Base-by-base conservation (phyloP, 2,329 filamentous ascomycete genomes). In the Cyphellophora europaea region DNA sequence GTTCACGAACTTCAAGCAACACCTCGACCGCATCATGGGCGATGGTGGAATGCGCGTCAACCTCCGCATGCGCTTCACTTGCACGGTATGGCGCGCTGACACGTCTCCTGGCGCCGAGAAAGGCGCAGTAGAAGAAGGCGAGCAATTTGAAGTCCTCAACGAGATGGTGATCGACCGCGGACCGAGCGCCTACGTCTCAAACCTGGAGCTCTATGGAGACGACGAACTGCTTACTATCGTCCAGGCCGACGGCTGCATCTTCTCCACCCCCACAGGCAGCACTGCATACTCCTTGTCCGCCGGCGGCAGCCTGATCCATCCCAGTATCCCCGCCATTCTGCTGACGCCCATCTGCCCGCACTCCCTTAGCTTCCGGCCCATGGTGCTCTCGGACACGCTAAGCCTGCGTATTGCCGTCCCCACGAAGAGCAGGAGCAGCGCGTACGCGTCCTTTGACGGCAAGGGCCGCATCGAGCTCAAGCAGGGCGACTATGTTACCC, bases 151-250 rank as follows among this genome's bases (percentile, higher is more conserved):
- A 63, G 89, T 98, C 13, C 77, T 98, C 45, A 98, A 98, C 61
- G 91, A 98, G 64, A 78, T 98, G 33, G 89, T 98, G 58, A 96
- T 98, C 51, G 91, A 98, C 63, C 84, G 91, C 41, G 91, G 91
- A 44, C 91, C 91, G 52, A 93, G 85, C 11, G 88, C 89, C 13
- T 98, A 96, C 56, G 89, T 98, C 40, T 96, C 89, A 28, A 93
- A 94, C 61, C 71, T 98, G 25, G 91, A 98, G 63, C 71, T 98
- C 8, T 96, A 93, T 57, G 91, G 88, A 44, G 91, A 98, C 55
- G 83, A 93, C 53, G 86, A 93, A 58, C 79, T 95, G 28, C 72
- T 98, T 49, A 98, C 91, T 11, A 85, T 95, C 33, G 84, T 98
- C 31, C 88, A 94, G 62, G 91, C 91, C 19, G 91, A 98, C 53